Base-by-base conservation (phyloP, 1,139 yeast genomes). In the Protomyces pachydermus region DNA sequence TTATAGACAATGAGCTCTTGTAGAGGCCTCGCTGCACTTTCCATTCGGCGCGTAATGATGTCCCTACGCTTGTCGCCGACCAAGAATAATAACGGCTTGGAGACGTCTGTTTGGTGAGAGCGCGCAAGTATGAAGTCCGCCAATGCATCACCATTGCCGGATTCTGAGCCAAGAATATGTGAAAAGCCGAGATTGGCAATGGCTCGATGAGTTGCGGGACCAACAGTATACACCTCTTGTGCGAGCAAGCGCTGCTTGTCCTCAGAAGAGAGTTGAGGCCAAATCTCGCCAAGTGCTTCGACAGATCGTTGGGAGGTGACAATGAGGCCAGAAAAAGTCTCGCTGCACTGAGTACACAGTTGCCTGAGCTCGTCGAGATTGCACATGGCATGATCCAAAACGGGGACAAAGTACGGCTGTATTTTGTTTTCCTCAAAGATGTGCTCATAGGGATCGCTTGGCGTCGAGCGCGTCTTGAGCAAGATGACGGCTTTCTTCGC, bases 271-370 rank as follows among this genome's bases (percentile, higher is more conserved):
- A 61, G 37, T n/a, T 64, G 65, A 6, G 67, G 67, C 37, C 57
- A 65, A 68, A 12, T 69, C 56, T 3, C 75, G 54, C 53, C 48
- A 82, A 82, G 57, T 39, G 91, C 87, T 71, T 91, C 97, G 0
- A 91, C 96, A 0, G 97, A 96, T 69, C 98, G 76, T 73, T 91
- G 97, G 2, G 96, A 87, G 0, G 98, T 91, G n/a, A 93, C 84
- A 10, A 93, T 86, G 52, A 89, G 75, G 0, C 84, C 82, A 64
- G 80, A 78, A 60, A 80, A 70, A 3, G 70, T 50, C 28, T 76
- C 78, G 0, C 72, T 69, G 5, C 42, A 54, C 4, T 18, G 20
- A 6, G n/a, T n/a, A 45, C 62, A 58, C 14, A 32, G 48, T 1
- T 82, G 76, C 1, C 78, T 71, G 2, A 87, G 79, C 16, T 74